Evolutionary conservation across 148 eudicot species (phyloP), one percentile per base, ranked within the genome.

Genomic region (Rhododendron vialii): DNA sequence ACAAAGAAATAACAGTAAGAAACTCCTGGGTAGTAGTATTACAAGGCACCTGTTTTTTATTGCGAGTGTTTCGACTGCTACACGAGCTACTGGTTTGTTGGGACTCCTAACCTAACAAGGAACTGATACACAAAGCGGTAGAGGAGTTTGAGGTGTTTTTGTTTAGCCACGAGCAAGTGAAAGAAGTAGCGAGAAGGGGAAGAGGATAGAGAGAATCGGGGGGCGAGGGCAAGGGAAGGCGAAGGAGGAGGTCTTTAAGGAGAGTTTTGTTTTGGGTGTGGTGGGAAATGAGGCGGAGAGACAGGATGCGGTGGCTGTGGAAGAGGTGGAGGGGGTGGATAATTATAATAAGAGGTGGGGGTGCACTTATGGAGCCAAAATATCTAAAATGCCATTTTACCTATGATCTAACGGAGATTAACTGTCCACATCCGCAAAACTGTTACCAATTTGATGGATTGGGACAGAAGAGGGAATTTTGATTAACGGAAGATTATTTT

Each of bases 41-140:
- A 3, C 95, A 91, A 81, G 17, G 55, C 92, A 0, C 91, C 98
- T 0, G 33, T 82, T 24, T 93, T 94, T 51, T 90, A 93, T 36
- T 94, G 96, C 51, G 93, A 88, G 5, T 96, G 98, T 63, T 96
- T 94, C 33, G 89, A 89, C 3, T 96, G 98, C 47, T 96, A 94
- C 80, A 92, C 91, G 0, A 87, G 84, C 26, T 94, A 88, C 87
- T 94, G 98, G 98, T 81, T 83, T 63, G 90, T 1, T 96, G 98
- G 98, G 92, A 96, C 69, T 89, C 92, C 2, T 93, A 96, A 0
- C 90, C 94, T 1, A 87, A 91, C 84, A 87, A 93, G 0, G 94
- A 93, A 78, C 92, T 96, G 18, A 96, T 96, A 12, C 93, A 94
- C 80, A 94, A 92, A 53, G 95, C 96, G 36, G 92, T 96, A 36